Percentiles rank a stretch among this genome's conserved stretches.
Conservation (phyloP, 495 filamentous ascomycete genomes). For the Penicillium cinerascens region DNA sequence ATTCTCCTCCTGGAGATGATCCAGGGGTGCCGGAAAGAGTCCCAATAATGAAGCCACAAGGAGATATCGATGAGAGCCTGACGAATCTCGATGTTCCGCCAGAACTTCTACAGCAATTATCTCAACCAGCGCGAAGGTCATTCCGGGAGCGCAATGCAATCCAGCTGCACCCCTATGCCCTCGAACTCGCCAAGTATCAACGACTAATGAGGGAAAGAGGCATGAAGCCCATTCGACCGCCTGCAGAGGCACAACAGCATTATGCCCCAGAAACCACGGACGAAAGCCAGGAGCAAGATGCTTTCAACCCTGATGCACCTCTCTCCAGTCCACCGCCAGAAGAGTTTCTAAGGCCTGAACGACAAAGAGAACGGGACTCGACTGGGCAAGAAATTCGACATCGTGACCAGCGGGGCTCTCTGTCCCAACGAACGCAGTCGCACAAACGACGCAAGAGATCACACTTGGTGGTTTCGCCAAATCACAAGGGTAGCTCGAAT, state of each 20-base stretch:
- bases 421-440: conserved; percentile 1
- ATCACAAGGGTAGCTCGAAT: conserved; percentile 2
- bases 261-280: conserved; percentile 39
- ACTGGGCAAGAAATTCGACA: neutral
- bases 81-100: conserved; percentile 28
- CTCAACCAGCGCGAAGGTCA: conserved; percentile 36
- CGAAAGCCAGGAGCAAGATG: conserved; percentile 49
- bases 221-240: conserved; percentile 57
- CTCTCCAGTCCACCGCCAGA: conserved; percentile 35
- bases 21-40: conserved; percentile 1
- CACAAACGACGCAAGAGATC: conserved; percentile 36
- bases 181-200: conserved; percentile 66
- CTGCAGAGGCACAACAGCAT: conserved; percentile 23
- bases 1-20: conserved; percentile 9
- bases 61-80: conserved; percentile 6
- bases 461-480: conserved; percentile 14
- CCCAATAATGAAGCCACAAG: neutral
- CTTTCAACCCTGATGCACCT: conserved; percentile 21
- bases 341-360: conserved; percentile 19
- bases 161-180: conserved; percentile 68
- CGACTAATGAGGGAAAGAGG: conserved; percentile 58
- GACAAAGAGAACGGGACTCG: conserved; percentile 5
- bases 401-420: neutral
- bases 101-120: conserved; percentile 30
- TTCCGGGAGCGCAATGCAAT: conserved; percentile 70